Evolutionary conservation across 805 yeast species (phyloP).

Genomic region (Wickerhamomyces hampshirensis): DNA sequence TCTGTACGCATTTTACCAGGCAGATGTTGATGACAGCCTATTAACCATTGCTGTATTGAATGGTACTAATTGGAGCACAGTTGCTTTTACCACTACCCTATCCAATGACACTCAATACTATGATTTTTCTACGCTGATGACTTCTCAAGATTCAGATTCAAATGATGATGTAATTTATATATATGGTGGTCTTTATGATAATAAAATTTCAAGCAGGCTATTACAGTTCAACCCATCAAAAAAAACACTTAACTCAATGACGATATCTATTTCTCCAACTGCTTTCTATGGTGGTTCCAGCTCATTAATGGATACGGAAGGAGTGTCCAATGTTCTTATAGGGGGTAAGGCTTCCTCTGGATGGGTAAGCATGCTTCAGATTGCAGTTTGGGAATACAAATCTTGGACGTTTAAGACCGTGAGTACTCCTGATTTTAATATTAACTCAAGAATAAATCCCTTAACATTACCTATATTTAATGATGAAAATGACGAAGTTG

Average conservation of each 20-base stretch:
- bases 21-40: neutral
- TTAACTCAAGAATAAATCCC: constrained; percentile 52
- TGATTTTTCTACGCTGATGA: constrained; percentile 35
- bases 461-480: constrained; percentile 51
- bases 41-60: constrained; percentile 12
- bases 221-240: constrained; percentile 37
- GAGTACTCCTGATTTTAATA: constrained; percentile 25
- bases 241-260: constrained; percentile 32
- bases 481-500: constrained; percentile 22
- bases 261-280: constrained; percentile 50
- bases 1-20: constrained; percentile 19
- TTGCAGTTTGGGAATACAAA: constrained; percentile 66
- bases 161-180: constrained; percentile 38
- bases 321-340: constrained; percentile 46
- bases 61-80: constrained; percentile 10
- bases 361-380: constrained; percentile 69
- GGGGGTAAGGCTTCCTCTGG: constrained; percentile 64
- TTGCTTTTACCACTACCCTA: constrained; percentile 15
- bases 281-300: constrained; percentile 50
- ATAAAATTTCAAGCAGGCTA: constrained; percentile 35
- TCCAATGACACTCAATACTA: constrained; percentile 7
- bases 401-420: constrained; percentile 60
- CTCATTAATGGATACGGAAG: constrained; percentile 33
- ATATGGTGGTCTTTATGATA: constrained; percentile 43
- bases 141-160: constrained; percentile 30